Percentiles rank a stretch among this genome's conserved stretches.
Conservation (phyloP, 768 basidiomycete species). For the Cytidiella melzeri region DNA sequence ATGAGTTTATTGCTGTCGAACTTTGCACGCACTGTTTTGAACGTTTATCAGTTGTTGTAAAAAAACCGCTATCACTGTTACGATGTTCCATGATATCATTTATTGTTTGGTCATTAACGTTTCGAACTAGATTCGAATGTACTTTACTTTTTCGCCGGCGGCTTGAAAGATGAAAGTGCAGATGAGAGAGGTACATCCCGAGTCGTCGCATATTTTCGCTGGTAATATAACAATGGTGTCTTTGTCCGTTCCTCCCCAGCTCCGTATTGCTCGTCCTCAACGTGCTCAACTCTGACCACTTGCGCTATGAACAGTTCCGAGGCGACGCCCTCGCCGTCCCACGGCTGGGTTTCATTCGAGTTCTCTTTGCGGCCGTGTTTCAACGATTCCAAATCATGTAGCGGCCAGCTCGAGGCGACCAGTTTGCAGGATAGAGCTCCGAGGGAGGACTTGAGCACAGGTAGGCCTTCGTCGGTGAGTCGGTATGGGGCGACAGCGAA, state of each 20-base stretch:
- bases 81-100: background rate
- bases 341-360: constrained; percentile 11
- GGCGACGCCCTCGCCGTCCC: constrained; percentile 30
- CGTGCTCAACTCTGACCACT: constrained; percentile 59
- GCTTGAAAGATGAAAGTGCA: background rate
- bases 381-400: constrained; percentile 47
- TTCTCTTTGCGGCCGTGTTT: constrained; percentile 14
- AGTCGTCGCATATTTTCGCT: constrained; percentile 48
- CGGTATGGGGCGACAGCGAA: constrained; percentile 39
- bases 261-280: constrained; percentile 16
- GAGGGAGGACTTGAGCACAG: constrained; percentile 50
- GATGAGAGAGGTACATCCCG: constrained; percentile 7
- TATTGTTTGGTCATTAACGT: too few species aligned
- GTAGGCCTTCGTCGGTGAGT: constrained; percentile 48
- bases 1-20: too few species aligned
- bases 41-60: too few species aligned
- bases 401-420: constrained; percentile 51
- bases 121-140: too few species aligned
- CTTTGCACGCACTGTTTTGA: too few species aligned
- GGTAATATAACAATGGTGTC: constrained; percentile 61
- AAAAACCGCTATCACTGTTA: background rate
- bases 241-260: constrained; percentile 19
- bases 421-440: constrained; percentile 73
- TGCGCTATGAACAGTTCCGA: constrained; percentile 79
- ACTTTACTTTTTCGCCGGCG: too few species aligned